phyloP scores from a whole-genome alignment of 2,329 filamentous ascomycete genomes.

The Stagonosporopsis rhizophila region DNA sequence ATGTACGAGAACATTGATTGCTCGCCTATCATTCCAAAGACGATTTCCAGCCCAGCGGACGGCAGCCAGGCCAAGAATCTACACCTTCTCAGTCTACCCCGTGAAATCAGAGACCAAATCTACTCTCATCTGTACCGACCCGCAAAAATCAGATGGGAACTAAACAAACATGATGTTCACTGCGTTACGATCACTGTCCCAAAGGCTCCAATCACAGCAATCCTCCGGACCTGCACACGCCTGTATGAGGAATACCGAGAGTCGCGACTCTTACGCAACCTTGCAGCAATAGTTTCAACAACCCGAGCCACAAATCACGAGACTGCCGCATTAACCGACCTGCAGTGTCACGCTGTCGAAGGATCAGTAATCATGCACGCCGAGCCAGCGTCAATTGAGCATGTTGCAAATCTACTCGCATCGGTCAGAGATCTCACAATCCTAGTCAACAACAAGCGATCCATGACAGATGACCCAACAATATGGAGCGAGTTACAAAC shows the following conservation, averaged over 20 bases:
- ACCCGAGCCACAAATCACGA: conserved; percentile 15
- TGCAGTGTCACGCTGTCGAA: conserved; percentile 14
- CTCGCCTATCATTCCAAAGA: not conserved
- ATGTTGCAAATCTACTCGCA: conserved; percentile 8
- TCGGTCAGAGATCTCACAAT: conserved; percentile 6
- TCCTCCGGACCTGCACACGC: conserved; percentile 14
- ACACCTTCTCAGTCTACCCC: conserved; percentile 12
- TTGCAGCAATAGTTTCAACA: conserved; percentile 8
- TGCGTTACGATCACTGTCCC: conserved; percentile 8
- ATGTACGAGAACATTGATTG: not conserved
- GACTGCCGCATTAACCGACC: conserved; percentile 6
- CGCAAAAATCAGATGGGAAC: conserved; percentile 4
- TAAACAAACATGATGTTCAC: conserved; percentile 12
- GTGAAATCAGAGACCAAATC: conserved; percentile 18
- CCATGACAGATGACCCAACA: conserved; percentile 8
- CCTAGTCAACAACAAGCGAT: conserved; percentile 11
- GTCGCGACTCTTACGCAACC: not conserved
- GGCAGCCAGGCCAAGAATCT: not conserved
- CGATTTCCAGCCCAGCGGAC: not conserved
- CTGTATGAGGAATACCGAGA: conserved; percentile 15
- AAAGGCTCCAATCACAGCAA: conserved; percentile 4
- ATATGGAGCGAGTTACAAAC: conserved; percentile 13
- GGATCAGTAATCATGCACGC: conserved; percentile 9
- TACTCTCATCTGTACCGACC: conserved; percentile 15
- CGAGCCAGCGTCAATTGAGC: conserved; percentile 7